Evolutionary conservation across 805 yeast species (phyloP).

Genomic region (Metschnikowia lochheadii): DNA sequence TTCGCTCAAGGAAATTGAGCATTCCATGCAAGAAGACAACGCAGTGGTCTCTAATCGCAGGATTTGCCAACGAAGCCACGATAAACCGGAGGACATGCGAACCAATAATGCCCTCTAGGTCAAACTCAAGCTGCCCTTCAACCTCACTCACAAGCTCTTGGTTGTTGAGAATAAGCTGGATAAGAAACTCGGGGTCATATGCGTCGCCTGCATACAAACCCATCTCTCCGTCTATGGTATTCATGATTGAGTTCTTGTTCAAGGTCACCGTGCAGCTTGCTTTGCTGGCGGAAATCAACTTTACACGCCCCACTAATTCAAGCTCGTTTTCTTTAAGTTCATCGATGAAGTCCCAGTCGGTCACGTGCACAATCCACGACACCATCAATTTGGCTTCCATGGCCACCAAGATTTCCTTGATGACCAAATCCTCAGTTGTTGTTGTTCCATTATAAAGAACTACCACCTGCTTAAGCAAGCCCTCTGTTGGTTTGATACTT

Average conservation of each 20-base stretch:
- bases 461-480: conserved; percentile 48
- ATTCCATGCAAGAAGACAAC: conserved; percentile 43
- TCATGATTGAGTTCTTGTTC: conserved; percentile 45
- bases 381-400: conserved; percentile 51
- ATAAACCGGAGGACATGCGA: conserved; percentile 51
- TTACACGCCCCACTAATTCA: conserved; percentile 46
- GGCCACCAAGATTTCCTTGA: conserved; percentile 50
- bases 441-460: conserved; percentile 58
- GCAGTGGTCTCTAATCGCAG: conserved; percentile 32
- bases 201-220: conserved; percentile 22
- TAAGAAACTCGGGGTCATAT: conserved; percentile 71
- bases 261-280: conserved; percentile 49
- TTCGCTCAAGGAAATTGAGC: conserved; percentile 19
- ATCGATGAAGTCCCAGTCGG: conserved; percentile 60
- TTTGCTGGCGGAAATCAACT: conserved; percentile 41
- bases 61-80: conserved; percentile 43
- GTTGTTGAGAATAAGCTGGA: conserved; percentile 58
- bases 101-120: conserved; percentile 55
- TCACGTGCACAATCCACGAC: conserved; percentile 65
- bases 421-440: conserved; percentile 54
- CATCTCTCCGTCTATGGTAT: conserved; percentile 37
- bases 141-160: conserved; percentile 50
- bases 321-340: conserved; percentile 38
- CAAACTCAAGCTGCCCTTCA: conserved; percentile 32
- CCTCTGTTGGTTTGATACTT: conserved; percentile 41